These are phyloP conservation scores for Sclerotinia spermophila DNA, from an alignment of 2,329 filamentous ascomycete species.

Conservation along the genomic window DNA sequence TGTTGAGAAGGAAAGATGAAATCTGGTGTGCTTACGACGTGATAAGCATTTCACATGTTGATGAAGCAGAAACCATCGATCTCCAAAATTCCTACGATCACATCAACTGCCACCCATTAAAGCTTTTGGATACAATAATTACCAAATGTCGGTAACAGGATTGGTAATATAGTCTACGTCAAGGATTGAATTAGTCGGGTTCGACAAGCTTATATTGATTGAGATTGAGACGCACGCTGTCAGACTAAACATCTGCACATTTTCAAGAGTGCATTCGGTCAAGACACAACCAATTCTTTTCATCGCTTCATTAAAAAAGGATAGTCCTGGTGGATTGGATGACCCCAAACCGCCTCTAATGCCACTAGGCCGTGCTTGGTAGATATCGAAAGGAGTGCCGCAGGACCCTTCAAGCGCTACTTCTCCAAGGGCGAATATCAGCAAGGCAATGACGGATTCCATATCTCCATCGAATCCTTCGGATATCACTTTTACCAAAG, in stretches of 20 bases:
- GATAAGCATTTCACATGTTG: conserved; percentile 54
- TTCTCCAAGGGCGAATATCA: conserved; percentile 58
- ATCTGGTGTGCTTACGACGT: conserved; percentile 43
- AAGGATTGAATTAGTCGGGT: not conserved
- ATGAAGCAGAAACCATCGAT: conserved; percentile 52
- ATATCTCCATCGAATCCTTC: conserved; percentile 49
- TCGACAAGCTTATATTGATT: not conserved
- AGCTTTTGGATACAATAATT: conserved; percentile 16
- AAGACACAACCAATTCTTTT: conserved; percentile 55
- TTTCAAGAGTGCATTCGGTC: conserved; percentile 54
- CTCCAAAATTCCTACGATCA: conserved; percentile 55
- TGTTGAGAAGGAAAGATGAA: not conserved
- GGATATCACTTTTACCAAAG: conserved; percentile 44
- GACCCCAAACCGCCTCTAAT: conserved; percentile 49
- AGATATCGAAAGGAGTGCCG: conserved; percentile 44
- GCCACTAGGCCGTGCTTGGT: conserved; percentile 48
- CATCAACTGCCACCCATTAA: conserved; percentile 21
- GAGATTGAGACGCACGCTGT: conserved; percentile 45
- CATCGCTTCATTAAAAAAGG: conserved; percentile 60
- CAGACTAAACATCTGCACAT: conserved; percentile 55
- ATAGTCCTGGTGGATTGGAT: conserved; percentile 51
- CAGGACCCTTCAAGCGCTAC: conserved; percentile 50
- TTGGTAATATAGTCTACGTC: conserved; percentile 49
- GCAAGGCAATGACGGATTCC: conserved; percentile 50
- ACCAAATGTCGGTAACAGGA: conserved; percentile 51